phyloP scores from a whole-genome alignment of 2,329 filamentous ascomycete genomes.

The Rhexocercosporidium sp. region DNA sequence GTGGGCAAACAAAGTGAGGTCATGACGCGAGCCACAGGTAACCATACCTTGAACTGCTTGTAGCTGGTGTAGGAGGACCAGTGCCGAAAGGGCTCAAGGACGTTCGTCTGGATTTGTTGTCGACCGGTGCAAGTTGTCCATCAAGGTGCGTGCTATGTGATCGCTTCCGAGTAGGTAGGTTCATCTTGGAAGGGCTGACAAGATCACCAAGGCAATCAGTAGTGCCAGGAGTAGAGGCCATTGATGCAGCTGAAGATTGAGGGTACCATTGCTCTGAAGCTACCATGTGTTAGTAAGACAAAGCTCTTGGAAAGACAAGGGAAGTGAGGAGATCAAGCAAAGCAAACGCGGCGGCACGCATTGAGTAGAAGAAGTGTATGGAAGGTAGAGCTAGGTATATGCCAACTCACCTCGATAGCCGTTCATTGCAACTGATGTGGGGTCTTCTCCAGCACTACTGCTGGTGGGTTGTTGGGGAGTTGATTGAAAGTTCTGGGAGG shows the following conservation, averaged over 20 bases:
- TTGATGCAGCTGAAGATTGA: slow-evolving; percentile 23
- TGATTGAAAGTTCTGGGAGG: not conserved
- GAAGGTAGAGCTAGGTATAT: not conserved
- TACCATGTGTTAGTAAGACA: slow-evolving; percentile 24
- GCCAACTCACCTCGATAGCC: slow-evolving; percentile 8
- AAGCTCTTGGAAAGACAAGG: not conserved
- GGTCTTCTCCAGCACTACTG: not conserved
- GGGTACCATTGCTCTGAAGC: slow-evolving; percentile 11
- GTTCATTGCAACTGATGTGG: slow-evolving; percentile 4
- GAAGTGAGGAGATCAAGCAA: not conserved
- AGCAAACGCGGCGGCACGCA: slow-evolving; percentile 4
- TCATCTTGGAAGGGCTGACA: slow-evolving; percentile 26
- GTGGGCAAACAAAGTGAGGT: slow-evolving; percentile 35
- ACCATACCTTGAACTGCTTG: slow-evolving; percentile 39
- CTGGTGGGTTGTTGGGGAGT: not conserved
- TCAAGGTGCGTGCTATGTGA: slow-evolving; percentile 37
- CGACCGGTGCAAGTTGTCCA: slow-evolving; percentile 26
- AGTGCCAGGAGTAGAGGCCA: slow-evolving; percentile 35
- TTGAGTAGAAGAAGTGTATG: not conserved
- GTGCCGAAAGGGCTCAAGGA: slow-evolving; percentile 37
- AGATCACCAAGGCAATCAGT: slow-evolving; percentile 25
- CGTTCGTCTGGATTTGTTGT: slow-evolving; percentile 40
- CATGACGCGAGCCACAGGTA: slow-evolving; percentile 33
- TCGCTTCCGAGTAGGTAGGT: slow-evolving; percentile 39
- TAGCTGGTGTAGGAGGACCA: slow-evolving; percentile 32